Evolutionary conservation across 306 rosid genomes (phyloP).

Genomic region (Bauhinia variegata): DNA sequence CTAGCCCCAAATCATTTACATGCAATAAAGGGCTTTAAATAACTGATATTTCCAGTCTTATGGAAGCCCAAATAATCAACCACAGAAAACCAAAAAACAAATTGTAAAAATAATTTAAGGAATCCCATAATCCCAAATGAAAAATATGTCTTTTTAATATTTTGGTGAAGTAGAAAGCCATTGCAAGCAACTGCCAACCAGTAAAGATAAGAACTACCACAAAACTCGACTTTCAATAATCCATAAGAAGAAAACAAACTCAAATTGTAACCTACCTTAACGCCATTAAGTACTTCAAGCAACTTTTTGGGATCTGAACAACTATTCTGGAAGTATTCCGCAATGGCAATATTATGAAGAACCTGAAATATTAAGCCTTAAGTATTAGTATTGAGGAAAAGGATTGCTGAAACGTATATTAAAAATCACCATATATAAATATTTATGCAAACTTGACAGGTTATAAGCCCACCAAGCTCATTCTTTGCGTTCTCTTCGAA

Average conservation of each 20-base stretch:
- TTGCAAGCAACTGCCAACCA: constrained; percentile 21
- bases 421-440: constrained; percentile 13
- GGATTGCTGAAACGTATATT: neutral
- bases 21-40: constrained; percentile 24
- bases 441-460: constrained; percentile 9
- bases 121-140: no score
- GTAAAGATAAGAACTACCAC: constrained; percentile 3
- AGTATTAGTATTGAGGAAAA: constrained; percentile 9
- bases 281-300: constrained; percentile 75
- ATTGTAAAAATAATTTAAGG: no score
- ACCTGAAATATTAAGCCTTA: constrained; percentile 55
- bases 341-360: constrained; percentile 83
- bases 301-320: constrained; percentile 84
- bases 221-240: constrained; percentile 11
- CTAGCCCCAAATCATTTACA: constrained; percentile 14
- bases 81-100: no score
- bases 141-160: no score
- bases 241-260: neutral
- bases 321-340: constrained; percentile 80
- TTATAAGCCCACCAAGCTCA: constrained; percentile 11
- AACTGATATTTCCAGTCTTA: constrained; percentile 2
- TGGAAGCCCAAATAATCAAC: constrained; percentile 11
- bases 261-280: constrained; percentile 64
- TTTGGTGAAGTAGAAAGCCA: neutral
- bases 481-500: constrained; percentile 15